Base-by-base conservation (phyloP, 2,329 filamentous ascomycete genomes). In the Neofusicoccum umdonicola region DNA sequence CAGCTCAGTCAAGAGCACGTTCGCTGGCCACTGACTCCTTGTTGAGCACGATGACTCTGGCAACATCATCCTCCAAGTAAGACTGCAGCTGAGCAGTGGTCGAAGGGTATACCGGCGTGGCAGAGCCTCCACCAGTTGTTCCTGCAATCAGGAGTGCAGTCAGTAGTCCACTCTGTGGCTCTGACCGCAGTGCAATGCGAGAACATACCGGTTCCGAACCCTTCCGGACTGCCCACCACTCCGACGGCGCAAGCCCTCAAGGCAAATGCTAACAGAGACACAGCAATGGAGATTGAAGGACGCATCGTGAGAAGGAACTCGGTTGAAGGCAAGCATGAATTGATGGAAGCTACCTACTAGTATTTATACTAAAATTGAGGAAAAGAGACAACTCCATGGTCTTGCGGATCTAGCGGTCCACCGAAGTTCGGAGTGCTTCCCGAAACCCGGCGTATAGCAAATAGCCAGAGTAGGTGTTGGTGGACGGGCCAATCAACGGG, bases 71-170 rank as follows among this genome's bases (percentile, higher is more conserved):
- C 8, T 79, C 79, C 6, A 89, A 82, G 76, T 87, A 89, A 41
- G 78, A 81, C 73, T 84, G 82, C 52, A 89, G 82, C 81, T 90
- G 79, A 22, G 76, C 79, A 47, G 74, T 86, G 54, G 79, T 83
- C 19, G 73, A 78, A 13, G 86, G 86, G 68, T 85, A 84, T 15
- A 84, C 84, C 22, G 84, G 73, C 9, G 79, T 76, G 27, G 84
- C 85, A 65, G 69, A 79, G 62, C 86, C 86, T 71, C 87, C 87
- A 37, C 87, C 87, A n/a, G 87, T 89, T 34, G 85, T 83, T 50
- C 27, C 27, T 31, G 6, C 6, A 31, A 31, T 7, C 27, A 31
- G 27, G 27, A 31, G 27, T 31, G 27, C 27, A 31, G 27, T 31
- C 6, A 31, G 27, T 31, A 31, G 4, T 7, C 27, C 6, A 31